Percentiles rank a stretch among this genome's conserved stretches.
Evolutionary conservation across 805 yeast species (phyloP).

Genomic region (Kuraishia floccosa): DNA sequence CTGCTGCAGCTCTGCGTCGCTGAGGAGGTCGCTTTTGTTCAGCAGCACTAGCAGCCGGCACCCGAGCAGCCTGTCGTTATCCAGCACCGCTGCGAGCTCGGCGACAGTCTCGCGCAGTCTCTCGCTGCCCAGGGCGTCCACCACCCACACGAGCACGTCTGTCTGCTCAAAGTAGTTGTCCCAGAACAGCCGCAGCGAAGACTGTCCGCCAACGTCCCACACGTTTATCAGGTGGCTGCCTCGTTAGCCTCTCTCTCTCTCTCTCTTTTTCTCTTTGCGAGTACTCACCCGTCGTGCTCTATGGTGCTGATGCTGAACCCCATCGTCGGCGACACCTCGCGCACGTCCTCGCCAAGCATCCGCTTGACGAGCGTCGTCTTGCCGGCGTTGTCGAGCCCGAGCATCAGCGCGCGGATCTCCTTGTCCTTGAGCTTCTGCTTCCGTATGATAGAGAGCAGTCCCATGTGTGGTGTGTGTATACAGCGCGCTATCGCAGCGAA

Average conservation of each 20-base stretch:
- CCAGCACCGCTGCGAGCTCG: slow-evolving; percentile 53
- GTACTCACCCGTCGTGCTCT: slow-evolving; percentile 20
- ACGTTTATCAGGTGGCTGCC: slow-evolving; percentile 38
- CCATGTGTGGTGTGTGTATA: slow-evolving; percentile 39
- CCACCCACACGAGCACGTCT: slow-evolving; percentile 77
- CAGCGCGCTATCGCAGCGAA: no score
- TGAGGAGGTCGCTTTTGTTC: slow-evolving; percentile 61
- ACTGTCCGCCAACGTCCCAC: slow-evolving; percentile 92
- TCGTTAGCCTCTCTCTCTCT: no score
- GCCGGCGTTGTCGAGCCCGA: slow-evolving; percentile 89
- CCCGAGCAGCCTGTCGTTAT: slow-evolving; percentile 62
- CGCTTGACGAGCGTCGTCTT: slow-evolving; percentile 73
- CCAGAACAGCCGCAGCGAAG: slow-evolving; percentile 80
- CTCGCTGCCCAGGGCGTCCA: slow-evolving; percentile 54
- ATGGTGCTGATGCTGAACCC: slow-evolving; percentile 73
- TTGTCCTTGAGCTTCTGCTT: slow-evolving; percentile 75
- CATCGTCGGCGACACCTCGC: slow-evolving; percentile 72
- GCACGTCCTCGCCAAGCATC: slow-evolving; percentile 37
- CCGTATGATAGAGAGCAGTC: slow-evolving; percentile 64
- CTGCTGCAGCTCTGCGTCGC: slow-evolving; percentile 1
- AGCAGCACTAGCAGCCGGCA: slow-evolving; percentile 55
- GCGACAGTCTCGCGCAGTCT: slow-evolving; percentile 52
- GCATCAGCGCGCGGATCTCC: slow-evolving; percentile 62
- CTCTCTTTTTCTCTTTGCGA: no score
- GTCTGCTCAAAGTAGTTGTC: slow-evolving; percentile 81